A percentile compares a stretch with the other conserved stretches of the same genome.
Evolutionary conservation across 345 rosid species (phyloP).

Genomic region (Iberis pinnata): DNA sequence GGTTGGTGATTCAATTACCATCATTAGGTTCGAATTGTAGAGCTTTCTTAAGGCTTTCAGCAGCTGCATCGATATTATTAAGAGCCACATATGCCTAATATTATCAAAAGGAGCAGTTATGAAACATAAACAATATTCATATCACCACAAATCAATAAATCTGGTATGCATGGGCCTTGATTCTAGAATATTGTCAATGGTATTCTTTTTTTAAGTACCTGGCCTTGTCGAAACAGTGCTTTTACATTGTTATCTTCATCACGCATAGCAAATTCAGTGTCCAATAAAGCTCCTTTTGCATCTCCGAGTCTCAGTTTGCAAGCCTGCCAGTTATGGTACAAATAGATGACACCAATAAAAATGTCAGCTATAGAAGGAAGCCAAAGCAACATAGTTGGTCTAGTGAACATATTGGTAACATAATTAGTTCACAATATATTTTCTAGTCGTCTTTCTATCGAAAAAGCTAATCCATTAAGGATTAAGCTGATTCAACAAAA

Average conservation of each 20-base stretch:
- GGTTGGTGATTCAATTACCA: constrained; percentile 36
- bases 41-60: constrained; percentile 85
- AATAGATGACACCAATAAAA: background rate
- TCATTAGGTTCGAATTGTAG: constrained; percentile 84
- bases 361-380: constrained; percentile 5
- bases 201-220: constrained; percentile 42
- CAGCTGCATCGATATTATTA: constrained; percentile 86
- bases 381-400: background rate
- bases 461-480: background rate
- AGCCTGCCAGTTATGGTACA: constrained; percentile 43
- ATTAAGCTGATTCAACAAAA: constrained; percentile 1
- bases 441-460: background rate
- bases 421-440: background rate
- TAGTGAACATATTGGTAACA: background rate
- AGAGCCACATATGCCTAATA: constrained; percentile 88
- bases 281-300: constrained; percentile 77
- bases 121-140: background rate
- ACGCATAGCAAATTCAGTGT: constrained; percentile 84
- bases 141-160: background rate
- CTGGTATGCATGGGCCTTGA: background rate
- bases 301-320: constrained; percentile 82
- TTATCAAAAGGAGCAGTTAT: background rate
- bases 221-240: constrained; percentile 96
- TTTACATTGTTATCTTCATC: constrained; percentile 67
- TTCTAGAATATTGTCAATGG: constrained; percentile 5